Evolutionary conservation across 1,284 basidiomycete species (phyloP).

Genomic region (Mycena sp.): DNA sequence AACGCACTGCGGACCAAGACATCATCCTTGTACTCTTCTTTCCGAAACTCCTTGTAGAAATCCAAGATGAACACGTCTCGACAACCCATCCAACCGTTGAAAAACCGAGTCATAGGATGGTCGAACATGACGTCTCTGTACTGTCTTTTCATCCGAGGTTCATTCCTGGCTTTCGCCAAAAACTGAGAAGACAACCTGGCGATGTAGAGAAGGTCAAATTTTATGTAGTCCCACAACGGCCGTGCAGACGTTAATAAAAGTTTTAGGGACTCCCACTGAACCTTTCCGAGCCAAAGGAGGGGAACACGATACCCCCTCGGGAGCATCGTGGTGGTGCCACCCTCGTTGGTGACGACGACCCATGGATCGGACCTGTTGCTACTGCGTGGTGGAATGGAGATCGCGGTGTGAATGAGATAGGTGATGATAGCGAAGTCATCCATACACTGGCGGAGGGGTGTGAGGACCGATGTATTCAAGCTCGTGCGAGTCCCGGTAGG

Average conservation of each 20-base stretch:
- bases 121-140: constrained; percentile 53
- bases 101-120: constrained; percentile 50
- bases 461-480: constrained; percentile 44
- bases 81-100: constrained; percentile 51
- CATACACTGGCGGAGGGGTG: constrained; percentile 41
- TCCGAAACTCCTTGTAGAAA: constrained; percentile 50
- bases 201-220: constrained; percentile 52
- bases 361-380: constrained; percentile 35
- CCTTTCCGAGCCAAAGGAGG: constrained; percentile 52
- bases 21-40: constrained; percentile 52
- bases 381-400: constrained; percentile 44
- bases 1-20: constrained; percentile 47
- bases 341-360: constrained; percentile 31
- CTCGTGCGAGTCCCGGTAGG: constrained; percentile 49
- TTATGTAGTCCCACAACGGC: constrained; percentile 50
- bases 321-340: constrained; percentile 35
- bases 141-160: constrained; percentile 23
- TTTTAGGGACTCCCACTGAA: constrained; percentile 52
- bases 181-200: constrained; percentile 47
- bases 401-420: constrained; percentile 45
- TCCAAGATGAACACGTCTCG: constrained; percentile 47
- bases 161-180: constrained; percentile 42
- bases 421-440: constrained; percentile 39
- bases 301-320: constrained; percentile 52
- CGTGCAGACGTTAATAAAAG: constrained; percentile 46